Evolutionary conservation across 371 early-diverging fungal species (phyloP).

Genomic region (Capniomyces stellatus): DNA sequence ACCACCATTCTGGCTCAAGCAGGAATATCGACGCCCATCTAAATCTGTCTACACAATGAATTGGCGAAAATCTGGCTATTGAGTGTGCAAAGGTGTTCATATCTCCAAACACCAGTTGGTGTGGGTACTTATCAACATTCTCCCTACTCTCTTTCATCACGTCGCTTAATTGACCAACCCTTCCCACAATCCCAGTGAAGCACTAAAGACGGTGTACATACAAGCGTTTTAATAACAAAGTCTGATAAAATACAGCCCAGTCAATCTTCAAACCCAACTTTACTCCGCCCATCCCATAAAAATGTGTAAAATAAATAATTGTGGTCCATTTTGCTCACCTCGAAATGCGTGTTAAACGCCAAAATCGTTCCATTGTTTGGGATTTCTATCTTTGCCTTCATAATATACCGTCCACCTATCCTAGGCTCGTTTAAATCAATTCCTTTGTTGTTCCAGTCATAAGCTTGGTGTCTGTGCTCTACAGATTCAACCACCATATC

Average conservation of each 20-base stretch:
- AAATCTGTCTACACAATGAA: conserved; percentile 44
- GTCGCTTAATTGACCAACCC: conserved; percentile 45
- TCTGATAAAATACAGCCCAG: no score
- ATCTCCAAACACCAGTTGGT: conserved; percentile 59
- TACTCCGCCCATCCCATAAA: no score
- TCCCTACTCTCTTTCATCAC: conserved; percentile 37
- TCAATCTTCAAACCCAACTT: no score
- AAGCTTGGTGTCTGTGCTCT: conserved; percentile 46
- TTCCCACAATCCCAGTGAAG: conserved; percentile 50
- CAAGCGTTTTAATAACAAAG: no score
- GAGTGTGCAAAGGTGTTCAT: conserved; percentile 69
- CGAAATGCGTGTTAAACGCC: conserved; percentile 59
- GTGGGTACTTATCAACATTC: conserved; percentile 25
- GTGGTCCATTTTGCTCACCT: no score
- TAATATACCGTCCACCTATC: conserved; percentile 13
- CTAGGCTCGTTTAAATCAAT: conserved; percentile 40
- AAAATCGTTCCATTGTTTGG: conserved; percentile 12
- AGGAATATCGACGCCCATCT: conserved; percentile 39
- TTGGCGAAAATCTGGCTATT: conserved; percentile 47
- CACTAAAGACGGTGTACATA: conserved; percentile 6
- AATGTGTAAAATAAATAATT: no score
- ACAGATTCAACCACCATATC: conserved; percentile 39
- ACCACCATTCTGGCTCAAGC: conserved; percentile 58
- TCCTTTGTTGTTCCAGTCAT: conserved; percentile 56
- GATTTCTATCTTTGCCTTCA: conserved; percentile 13